Evolutionary conservation across 2,329 filamentous ascomycete genomes (phyloP), one percentile per base, ranked within the genome.

Genomic region (Arthroderma uncinatum): DNA sequence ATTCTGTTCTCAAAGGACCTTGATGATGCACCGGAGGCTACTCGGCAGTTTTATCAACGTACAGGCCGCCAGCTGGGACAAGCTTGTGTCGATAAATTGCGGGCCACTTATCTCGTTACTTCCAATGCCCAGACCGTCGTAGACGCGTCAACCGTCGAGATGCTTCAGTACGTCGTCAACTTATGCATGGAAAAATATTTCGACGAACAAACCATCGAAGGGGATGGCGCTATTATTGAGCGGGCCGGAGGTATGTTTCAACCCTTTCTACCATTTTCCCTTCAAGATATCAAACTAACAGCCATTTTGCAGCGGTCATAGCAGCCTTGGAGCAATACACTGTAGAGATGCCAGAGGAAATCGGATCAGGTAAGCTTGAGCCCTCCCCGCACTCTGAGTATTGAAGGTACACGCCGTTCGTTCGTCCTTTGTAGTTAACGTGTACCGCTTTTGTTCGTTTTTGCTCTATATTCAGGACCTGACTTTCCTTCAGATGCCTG

Each of bases 401-500:
- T 40, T 54, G 12, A n/a, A 33, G 19, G 10, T 42, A 39, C 40
- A 25, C 48, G 34, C 48, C 52, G 58, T 65, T 64, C 3, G 7
- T 23, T 7, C 25, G 61, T 53, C 58, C 53, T 54, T 61, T 64
- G 47, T 55, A 21, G 34, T 47, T 56, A 48, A 48, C 54, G 16
- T 28, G 39, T 21, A 21, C 23, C 9, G 23, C 14, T 42, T 56
- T 59, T 54, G 57, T 40, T 58, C 59, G 67, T 64, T 67, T 64
- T 65, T 59, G 36, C 55, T 48, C 39, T 56, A 39, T 52, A 37
- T 56, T 57, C 69, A 73, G 71, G 67, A 57, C 72, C 71, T 68
- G 69, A 74, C 62, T 62, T 70, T 55, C 65, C 67, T 62, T 73
- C 68, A 64, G 72, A 74, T 60, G 69, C 71, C 59, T 74, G 72